Conservation (phyloP, 331 rosid species). For the Rhamnella rubrinervis region DNA sequence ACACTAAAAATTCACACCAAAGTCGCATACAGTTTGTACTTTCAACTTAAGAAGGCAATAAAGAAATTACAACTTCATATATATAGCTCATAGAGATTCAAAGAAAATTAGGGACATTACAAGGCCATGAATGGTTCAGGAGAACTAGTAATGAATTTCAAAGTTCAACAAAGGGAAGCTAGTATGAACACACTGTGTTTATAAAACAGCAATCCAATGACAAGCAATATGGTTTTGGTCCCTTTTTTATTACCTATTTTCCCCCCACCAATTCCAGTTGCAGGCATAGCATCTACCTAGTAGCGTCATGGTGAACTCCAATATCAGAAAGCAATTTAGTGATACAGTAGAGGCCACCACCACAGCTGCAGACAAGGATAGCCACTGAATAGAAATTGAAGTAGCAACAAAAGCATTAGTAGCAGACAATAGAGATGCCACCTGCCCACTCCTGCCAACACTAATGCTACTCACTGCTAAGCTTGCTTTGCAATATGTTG, state of each 20-base stretch:
- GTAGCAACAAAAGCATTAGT: constrained; percentile 26
- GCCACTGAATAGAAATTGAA: constrained; percentile 29
- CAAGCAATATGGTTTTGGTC: too few species aligned
- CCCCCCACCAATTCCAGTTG: constrained; percentile 19
- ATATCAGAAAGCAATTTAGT: constrained; percentile 51
- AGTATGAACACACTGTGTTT: too few species aligned
- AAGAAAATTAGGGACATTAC: too few species aligned
- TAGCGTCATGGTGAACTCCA: constrained; percentile 50
- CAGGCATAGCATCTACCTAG: constrained; percentile 30
- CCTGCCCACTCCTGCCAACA: constrained; percentile 70
- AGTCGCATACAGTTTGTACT: too few species aligned
- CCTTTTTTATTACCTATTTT: background rate
- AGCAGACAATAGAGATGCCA: constrained; percentile 48
- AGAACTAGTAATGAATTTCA: too few species aligned
- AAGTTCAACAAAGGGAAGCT: too few species aligned
- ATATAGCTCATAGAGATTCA: too few species aligned
- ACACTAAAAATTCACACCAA: too few species aligned
- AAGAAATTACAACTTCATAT: too few species aligned
- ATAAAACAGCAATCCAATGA: too few species aligned
- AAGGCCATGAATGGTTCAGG: too few species aligned
- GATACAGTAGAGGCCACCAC: constrained; percentile 47
- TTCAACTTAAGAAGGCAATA: too few species aligned
- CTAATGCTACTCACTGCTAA: constrained; percentile 43
- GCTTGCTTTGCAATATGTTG: constrained; percentile 81
- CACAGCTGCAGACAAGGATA: constrained; percentile 33